These are phyloP conservation scores for Adansonia gregorii DNA, from an alignment of 441 rosid genomes.

Conservation along the genomic window DNA sequence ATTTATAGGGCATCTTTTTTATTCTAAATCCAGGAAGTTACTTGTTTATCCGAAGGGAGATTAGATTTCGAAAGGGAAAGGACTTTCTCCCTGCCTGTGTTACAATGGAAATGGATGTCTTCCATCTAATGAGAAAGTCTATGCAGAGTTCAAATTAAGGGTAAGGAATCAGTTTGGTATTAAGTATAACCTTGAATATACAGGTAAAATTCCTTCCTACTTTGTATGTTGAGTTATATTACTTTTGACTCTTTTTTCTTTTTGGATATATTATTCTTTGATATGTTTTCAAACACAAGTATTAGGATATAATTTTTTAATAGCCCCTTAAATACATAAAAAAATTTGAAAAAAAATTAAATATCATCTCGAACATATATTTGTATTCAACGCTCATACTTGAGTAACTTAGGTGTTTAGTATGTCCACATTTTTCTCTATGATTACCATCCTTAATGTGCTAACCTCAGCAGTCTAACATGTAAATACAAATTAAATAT, in stretches of 20 bases:
- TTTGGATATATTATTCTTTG: too few species aligned
- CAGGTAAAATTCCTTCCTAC: background rate
- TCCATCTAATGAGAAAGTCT: background rate
- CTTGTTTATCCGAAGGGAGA: background rate
- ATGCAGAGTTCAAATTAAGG: slow-evolving; percentile 15
- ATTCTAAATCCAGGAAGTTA: slow-evolving; percentile 12
- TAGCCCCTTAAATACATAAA: too few species aligned
- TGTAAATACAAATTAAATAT: background rate
- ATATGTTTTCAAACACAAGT: too few species aligned
- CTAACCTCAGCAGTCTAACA: background rate
- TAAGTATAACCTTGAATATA: background rate
- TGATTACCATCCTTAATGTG: background rate
- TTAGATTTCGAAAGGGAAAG: background rate
- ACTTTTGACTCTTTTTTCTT: too few species aligned
- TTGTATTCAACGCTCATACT: too few species aligned
- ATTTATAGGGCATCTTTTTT: background rate
- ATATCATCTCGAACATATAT: too few species aligned
- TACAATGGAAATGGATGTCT: background rate
- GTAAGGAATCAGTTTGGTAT: background rate
- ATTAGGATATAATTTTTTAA: too few species aligned
- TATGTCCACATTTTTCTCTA: background rate
- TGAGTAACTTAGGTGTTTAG: too few species aligned
- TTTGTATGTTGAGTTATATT: background rate
- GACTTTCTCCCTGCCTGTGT: background rate
- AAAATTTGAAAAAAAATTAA: too few species aligned